Percentiles rank a stretch among this genome's conserved stretches.
Evolutionary conservation across 106 monocot species (phyloP).

Genomic region (Xerophyta viscosa): DNA sequence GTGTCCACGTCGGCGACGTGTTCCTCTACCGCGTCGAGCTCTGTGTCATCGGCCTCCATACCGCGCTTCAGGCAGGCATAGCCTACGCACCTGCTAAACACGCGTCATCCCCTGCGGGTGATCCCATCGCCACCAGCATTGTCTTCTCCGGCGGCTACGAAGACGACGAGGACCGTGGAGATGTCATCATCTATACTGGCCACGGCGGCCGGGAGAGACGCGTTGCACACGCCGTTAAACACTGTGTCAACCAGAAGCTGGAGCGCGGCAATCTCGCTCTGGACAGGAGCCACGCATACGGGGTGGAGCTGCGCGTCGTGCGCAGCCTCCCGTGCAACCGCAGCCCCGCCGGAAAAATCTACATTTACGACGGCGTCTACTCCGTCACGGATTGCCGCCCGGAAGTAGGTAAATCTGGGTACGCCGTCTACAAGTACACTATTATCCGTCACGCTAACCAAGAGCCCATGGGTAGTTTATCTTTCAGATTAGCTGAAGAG

Average conservation of each 20-base stretch:
- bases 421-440: constrained; percentile 28
- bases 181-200: constrained; percentile 30
- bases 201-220: constrained; percentile 21
- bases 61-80: constrained; percentile 78
- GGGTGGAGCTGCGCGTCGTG: constrained; percentile 31
- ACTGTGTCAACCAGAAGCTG: constrained; percentile 16
- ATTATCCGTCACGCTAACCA: constrained; percentile 18
- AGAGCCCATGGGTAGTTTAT: constrained; percentile 20
- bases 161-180: constrained; percentile 28
- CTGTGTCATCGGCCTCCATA: constrained; percentile 75
- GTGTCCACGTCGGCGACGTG: constrained; percentile 65
- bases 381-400: constrained; percentile 14
- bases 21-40: constrained; percentile 89
- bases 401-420: constrained; percentile 28
- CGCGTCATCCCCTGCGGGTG: constrained; percentile 2
- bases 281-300: constrained; percentile 25
- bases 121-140: constrained; percentile 42
- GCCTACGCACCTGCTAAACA: constrained; percentile 23
- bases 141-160: constrained; percentile 38
- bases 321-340: constrained; percentile 12
- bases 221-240: neutral
- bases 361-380: constrained; percentile 38
- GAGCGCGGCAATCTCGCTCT: constrained; percentile 22
- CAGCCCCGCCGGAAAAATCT: constrained; percentile 23
- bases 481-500: constrained; percentile 8